These are phyloP conservation scores for Onygenales sp. DNA, from an alignment of 2,329 filamentous ascomycete species.

Conservation along the genomic window DNA sequence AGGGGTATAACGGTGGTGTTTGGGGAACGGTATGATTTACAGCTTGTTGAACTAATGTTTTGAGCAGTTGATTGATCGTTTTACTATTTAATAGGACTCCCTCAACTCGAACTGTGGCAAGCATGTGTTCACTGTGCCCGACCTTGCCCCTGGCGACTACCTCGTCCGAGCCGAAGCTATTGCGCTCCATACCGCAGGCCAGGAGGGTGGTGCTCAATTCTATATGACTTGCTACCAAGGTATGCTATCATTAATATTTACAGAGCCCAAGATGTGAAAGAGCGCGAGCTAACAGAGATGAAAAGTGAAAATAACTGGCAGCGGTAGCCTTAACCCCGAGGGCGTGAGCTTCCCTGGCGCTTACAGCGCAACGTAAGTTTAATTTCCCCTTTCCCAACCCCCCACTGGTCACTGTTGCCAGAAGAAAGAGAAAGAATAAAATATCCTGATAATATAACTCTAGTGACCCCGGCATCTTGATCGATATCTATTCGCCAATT, in stretches of 20 bases:
- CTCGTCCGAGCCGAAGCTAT: constrained; percentile 41
- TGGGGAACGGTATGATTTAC: constrained; percentile 6
- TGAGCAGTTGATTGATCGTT: neutral
- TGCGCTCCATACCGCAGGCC: constrained; percentile 34
- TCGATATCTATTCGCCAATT: constrained; percentile 10
- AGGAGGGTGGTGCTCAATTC: constrained; percentile 35
- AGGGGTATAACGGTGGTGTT: constrained; percentile 21
- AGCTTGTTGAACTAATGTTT: neutral
- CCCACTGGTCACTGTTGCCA: neutral
- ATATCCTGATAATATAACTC: neutral
- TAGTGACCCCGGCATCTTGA: constrained; percentile 10
- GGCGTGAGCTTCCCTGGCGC: constrained; percentile 6
- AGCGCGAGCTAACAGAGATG: constrained; percentile 31
- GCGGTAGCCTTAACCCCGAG: constrained; percentile 5
- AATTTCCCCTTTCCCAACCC: neutral
- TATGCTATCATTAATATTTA: neutral
- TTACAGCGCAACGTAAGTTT: constrained; percentile 5
- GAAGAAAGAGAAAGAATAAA: neutral
- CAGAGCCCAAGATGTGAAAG: constrained; percentile 14
- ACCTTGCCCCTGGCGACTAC: constrained; percentile 39
- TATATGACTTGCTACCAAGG: constrained; percentile 24
- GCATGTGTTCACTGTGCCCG: constrained; percentile 28
- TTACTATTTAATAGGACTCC: constrained; percentile 1
- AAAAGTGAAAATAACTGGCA: constrained; percentile 28
- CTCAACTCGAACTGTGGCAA: constrained; percentile 5